phyloP scores from a whole-genome alignment of 495 filamentous ascomycete species.

The Penicillium simplicissimum region DNA sequence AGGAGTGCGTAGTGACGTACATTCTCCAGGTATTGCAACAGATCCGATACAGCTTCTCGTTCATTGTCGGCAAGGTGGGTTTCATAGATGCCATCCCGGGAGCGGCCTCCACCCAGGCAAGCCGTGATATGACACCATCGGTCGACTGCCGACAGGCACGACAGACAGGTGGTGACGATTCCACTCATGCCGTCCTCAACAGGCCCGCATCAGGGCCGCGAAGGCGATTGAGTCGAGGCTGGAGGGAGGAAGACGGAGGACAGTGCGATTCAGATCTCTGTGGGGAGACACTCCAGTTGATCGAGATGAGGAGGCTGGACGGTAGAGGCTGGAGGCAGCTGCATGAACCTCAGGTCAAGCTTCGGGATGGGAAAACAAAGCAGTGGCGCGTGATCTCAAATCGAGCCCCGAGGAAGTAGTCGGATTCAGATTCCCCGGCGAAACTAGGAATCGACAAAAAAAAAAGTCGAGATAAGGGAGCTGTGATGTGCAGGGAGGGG shows the following conservation, averaged over 20 bases:
- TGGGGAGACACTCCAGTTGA: background rate
- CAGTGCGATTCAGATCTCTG: slow-evolving; percentile 8
- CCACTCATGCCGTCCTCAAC: slow-evolving; percentile 41
- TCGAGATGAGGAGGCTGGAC: slow-evolving; percentile 2
- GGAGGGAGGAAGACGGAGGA: background rate
- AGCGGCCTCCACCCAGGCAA: slow-evolving; percentile 65
- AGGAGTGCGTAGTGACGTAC: slow-evolving; percentile 51
- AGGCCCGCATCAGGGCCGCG: slow-evolving; percentile 35
- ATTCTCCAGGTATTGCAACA: slow-evolving; percentile 94
- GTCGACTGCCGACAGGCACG: slow-evolving; percentile 47
- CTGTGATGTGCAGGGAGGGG: background rate
- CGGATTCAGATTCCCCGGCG: background rate
- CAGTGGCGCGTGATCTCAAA: slow-evolving; percentile 22
- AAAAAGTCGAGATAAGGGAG: slow-evolving; percentile 1
- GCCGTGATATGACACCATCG: slow-evolving; percentile 51
- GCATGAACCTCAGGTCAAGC: slow-evolving; percentile 17
- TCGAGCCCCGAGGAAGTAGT: background rate
- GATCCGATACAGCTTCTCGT: slow-evolving; percentile 93
- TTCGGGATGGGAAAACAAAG: slow-evolving; percentile 24
- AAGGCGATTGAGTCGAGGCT: slow-evolving; percentile 2
- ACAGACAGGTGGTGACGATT: slow-evolving; percentile 45
- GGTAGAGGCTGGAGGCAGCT: slow-evolving; percentile 11
- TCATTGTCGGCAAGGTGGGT: slow-evolving; percentile 94
- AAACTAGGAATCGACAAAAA: background rate
- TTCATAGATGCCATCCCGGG: slow-evolving; percentile 93